Evolutionary conservation across 2,329 filamentous ascomycete genomes (phyloP).

Genomic region (Colletotrichum sp.): DNA sequence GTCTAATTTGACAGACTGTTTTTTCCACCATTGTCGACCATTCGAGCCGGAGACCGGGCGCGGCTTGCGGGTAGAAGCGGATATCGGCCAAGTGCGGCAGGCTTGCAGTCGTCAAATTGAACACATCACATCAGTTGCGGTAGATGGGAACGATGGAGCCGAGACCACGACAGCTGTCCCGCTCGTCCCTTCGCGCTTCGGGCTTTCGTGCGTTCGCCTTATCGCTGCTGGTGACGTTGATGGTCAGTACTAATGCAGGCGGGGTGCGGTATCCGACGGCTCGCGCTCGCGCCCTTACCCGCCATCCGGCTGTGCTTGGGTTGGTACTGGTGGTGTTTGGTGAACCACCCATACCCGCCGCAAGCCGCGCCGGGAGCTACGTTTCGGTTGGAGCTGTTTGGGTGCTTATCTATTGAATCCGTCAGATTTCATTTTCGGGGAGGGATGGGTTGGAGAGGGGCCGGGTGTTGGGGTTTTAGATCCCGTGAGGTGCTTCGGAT

Average conservation of each 20-base stretch:
- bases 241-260: neutral
- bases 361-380: neutral
- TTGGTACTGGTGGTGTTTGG: neutral
- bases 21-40: accelerated
- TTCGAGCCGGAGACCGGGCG: too few relatives aligned
- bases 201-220: neutral
- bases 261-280: neutral
- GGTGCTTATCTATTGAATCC: neutral
- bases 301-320: neutral
- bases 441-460: neutral
- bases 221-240: neutral
- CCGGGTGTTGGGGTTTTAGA: neutral
- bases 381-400: neutral
- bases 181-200: neutral
- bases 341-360: neutral
- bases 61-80: neutral
- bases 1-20: too few relatives aligned
- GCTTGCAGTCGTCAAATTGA: neutral
- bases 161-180: neutral
- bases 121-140: neutral
- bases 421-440: neutral
- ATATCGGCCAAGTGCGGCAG: neutral
- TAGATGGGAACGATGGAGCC: neutral
- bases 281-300: neutral
- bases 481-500: neutral